These are phyloP conservation scores for Artemisia tridentata DNA, from an alignment of 129 eudicot genomes.

Conservation along the genomic window DNA sequence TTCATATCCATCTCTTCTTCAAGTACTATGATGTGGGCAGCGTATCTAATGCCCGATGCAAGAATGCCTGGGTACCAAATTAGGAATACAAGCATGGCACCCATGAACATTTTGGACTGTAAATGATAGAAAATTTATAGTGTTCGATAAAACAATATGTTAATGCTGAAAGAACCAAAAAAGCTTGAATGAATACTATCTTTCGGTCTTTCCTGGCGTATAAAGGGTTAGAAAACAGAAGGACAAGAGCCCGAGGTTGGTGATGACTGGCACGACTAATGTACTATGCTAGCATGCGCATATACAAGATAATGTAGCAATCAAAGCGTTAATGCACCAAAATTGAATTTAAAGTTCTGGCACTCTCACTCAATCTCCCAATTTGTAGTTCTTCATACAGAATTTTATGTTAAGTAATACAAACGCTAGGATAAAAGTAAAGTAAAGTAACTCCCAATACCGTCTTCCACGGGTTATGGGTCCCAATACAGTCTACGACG, in stretches of 20 bases:
- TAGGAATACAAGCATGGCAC: constrained; percentile 50
- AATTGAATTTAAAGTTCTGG: background rate
- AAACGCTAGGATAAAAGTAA: constrained; percentile 1
- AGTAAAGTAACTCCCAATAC: too few relatives aligned
- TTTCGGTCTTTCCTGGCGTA: background rate
- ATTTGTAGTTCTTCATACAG: background rate
- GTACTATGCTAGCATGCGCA: too few relatives aligned
- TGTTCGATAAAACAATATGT: too few relatives aligned
- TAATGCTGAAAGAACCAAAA: too few relatives aligned
- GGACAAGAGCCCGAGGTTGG: too few relatives aligned
- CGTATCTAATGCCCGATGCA: background rate
- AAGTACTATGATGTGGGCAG: too few relatives aligned
- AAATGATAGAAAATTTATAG: background rate
- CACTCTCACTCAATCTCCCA: background rate
- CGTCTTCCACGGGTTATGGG: too few relatives aligned
- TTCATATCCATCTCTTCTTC: too few relatives aligned
- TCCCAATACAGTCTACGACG: too few relatives aligned
- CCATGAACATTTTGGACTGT: constrained; percentile 75
- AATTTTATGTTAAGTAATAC: background rate
- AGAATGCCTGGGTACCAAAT: background rate
- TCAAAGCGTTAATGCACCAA: background rate
- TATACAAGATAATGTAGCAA: too few relatives aligned
- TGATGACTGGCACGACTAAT: too few relatives aligned
- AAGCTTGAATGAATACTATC: background rate
- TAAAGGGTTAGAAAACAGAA: too few relatives aligned